Evolutionary conservation across 2,329 filamentous ascomycete genomes (phyloP).

Genomic region (Aspergillus phoenicis): DNA sequence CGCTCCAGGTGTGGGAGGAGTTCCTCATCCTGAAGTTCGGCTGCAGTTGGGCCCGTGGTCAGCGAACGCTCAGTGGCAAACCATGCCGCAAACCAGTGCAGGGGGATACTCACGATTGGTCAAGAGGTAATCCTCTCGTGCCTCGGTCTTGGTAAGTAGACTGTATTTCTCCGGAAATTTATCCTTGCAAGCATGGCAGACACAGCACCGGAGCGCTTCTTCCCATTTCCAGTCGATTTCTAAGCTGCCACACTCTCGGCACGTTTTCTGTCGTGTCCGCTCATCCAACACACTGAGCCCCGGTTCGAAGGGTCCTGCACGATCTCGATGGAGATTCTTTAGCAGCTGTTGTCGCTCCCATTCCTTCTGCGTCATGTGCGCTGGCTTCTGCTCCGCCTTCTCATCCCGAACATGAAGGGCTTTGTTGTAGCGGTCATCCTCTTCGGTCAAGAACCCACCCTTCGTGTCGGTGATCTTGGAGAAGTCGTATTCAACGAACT

Average conservation of each 20-base stretch:
- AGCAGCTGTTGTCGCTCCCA: constrained; percentile 86
- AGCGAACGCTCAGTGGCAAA: neutral
- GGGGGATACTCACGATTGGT: constrained; percentile 72
- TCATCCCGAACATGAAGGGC: constrained; percentile 63
- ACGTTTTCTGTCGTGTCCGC: constrained; percentile 68
- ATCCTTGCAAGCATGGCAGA: constrained; percentile 87
- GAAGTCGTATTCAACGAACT: constrained; percentile 97
- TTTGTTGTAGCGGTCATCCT: constrained; percentile 89
- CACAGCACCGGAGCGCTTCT: constrained; percentile 72
- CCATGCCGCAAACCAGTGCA: neutral
- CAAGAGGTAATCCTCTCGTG: constrained; percentile 88
- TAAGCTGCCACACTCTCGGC: constrained; percentile 76
- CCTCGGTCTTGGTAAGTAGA: constrained; percentile 94
- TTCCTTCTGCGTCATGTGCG: constrained; percentile 84
- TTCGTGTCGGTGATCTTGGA: constrained; percentile 98
- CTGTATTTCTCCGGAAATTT: constrained; percentile 90
- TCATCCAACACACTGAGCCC: constrained; percentile 75
- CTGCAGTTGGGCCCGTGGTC: constrained; percentile 45
- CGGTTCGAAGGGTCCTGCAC: constrained; percentile 83
- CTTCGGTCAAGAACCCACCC: constrained; percentile 86
- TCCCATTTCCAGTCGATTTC: constrained; percentile 98
- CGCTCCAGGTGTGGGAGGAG: constrained; percentile 83
- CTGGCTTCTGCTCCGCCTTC: constrained; percentile 67
- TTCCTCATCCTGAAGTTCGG: constrained; percentile 85
- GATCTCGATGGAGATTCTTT: constrained; percentile 69